These are phyloP conservation scores for Thalassiosira delicatula DNA, from an alignment of 352 stramenopile genomes.

Conservation along the genomic window DNA sequence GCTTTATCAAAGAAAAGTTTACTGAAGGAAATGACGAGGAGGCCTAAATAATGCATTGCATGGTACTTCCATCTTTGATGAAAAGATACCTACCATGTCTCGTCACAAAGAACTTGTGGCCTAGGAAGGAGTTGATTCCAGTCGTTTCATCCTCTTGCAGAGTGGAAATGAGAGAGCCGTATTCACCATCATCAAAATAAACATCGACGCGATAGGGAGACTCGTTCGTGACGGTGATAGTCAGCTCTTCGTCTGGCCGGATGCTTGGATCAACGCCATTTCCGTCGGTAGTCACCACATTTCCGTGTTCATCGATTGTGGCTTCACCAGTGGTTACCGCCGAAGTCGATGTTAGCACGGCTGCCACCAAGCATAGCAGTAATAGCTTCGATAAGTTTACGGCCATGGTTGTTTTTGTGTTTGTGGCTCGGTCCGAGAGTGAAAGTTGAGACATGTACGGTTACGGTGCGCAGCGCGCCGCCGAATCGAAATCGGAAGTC, in stretches of 20 bases:
- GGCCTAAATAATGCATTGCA: no score
- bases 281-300: constrained; percentile 24
- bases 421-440: no score
- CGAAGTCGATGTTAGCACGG: constrained; percentile 10
- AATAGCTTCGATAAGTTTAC: constrained; percentile 22
- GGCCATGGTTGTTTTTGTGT: background rate
- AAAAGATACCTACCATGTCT: constrained; percentile 58
- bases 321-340: constrained; percentile 22
- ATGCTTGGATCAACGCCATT: constrained; percentile 15
- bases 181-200: constrained; percentile 71
- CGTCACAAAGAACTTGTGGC: constrained; percentile 71
- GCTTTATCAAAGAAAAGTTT: no score
- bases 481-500: no score
- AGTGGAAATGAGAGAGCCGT: constrained; percentile 52
- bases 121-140: constrained; percentile 45
- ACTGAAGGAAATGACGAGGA: no score
- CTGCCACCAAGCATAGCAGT: constrained; percentile 20
- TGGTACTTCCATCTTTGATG: no score
- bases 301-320: constrained; percentile 46
- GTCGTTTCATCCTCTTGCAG: constrained; percentile 33
- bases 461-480: no score
- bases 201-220: constrained; percentile 60
- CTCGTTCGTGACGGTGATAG: constrained; percentile 43
- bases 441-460: background rate
- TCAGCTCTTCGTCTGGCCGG: constrained; percentile 19